These are phyloP conservation scores for Asterophora lycoperdoides DNA, from an alignment of 768 basidiomycete species.

Conservation along the genomic window DNA sequence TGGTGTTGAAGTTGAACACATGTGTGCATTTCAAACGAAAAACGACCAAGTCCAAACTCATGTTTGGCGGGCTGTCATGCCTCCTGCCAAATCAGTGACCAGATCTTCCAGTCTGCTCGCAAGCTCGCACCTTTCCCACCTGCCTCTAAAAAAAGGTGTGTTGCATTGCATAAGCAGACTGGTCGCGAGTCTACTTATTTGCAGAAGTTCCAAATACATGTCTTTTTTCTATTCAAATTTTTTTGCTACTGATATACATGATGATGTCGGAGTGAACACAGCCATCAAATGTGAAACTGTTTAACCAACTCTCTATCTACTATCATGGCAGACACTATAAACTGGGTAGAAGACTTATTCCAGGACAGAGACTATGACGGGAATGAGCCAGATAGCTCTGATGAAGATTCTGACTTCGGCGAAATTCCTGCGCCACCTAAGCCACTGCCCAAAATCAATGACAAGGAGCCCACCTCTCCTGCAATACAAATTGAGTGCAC, in stretches of 20 bases:
- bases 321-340: not conserved
- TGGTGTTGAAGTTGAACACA: no score
- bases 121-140: no score
- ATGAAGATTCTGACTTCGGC: not conserved
- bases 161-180: no score
- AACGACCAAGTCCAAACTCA: no score
- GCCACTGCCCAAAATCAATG: not conserved
- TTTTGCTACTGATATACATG: not conserved
- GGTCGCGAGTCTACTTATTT: no score
- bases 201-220: no score
- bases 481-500: not conserved
- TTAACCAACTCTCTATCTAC: not conserved
- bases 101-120: no score
- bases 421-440: not conserved
- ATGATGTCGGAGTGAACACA: not conserved
- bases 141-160: no score
- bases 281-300: not conserved
- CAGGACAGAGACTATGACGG: not conserved
- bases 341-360: not conserved
- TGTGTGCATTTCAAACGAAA: no score
- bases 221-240: not conserved
- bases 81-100: no score
- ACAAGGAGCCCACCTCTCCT: not conserved
- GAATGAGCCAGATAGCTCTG: not conserved
- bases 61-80: no score